phyloP scores from a whole-genome alignment of 2,329 filamentous ascomycete genomes.

The Cordyceps fumosorosea region DNA sequence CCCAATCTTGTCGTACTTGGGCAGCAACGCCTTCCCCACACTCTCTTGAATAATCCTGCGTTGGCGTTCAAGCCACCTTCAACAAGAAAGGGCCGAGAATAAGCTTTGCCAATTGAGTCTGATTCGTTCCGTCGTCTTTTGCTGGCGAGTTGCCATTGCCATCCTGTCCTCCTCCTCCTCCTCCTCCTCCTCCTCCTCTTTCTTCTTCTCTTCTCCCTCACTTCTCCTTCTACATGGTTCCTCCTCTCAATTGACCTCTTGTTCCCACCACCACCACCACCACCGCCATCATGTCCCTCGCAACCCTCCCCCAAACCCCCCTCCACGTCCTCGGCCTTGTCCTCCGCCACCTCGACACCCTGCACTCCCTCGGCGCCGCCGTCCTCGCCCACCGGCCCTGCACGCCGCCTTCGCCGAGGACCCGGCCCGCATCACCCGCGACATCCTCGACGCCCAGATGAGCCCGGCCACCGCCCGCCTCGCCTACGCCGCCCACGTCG shows the following conservation, averaged over 20 bases:
- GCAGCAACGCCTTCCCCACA: not conserved
- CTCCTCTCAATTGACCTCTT: not conserved
- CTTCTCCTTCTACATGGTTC: not conserved
- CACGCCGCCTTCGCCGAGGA: conserved; percentile 9
- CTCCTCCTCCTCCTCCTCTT: no score
- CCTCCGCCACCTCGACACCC: conserved; percentile 24
- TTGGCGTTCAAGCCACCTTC: not conserved
- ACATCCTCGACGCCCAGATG: conserved; percentile 12
- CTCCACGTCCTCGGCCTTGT: conserved; percentile 17
- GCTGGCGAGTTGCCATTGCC: not conserved
- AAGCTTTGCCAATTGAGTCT: not conserved
- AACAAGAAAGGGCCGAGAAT: not conserved
- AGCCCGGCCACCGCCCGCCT: conserved; percentile 3
- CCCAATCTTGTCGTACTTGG: no score
- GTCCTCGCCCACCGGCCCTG: conserved; percentile 8
- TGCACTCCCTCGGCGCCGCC: conserved; percentile 5
- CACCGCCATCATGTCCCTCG: not conserved
- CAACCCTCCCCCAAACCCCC: conserved; percentile 1
- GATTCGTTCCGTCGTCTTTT: not conserved
- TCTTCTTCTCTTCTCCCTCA: not conserved
- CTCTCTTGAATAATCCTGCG: not conserved
- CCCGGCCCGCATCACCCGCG: conserved; percentile 8
- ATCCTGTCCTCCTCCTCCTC: not conserved
- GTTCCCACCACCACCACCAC: not conserved
- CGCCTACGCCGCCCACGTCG: conserved; percentile 8